Evolutionary conservation across 306 rosid genomes (phyloP).

Genomic region (Acacia acuminata): DNA sequence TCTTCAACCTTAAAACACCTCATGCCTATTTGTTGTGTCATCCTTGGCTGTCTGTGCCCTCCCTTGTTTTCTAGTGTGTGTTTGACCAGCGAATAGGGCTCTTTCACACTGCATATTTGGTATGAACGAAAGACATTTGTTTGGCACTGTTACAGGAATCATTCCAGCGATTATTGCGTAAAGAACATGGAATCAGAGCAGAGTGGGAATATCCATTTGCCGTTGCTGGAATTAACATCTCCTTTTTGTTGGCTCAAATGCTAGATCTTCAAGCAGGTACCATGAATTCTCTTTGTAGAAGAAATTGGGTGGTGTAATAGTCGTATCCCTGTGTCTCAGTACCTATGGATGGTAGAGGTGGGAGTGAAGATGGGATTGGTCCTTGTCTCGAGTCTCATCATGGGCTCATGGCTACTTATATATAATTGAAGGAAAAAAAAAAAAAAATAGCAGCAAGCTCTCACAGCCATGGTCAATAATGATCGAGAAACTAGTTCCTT

Average conservation of each 20-base stretch:
- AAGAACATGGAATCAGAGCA: constrained; percentile 83
- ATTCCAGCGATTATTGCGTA: constrained; percentile 74
- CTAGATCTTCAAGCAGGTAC: constrained; percentile 93
- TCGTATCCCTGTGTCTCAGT: background rate
- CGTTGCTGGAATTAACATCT: constrained; percentile 92
- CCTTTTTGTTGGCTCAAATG: constrained; percentile 84
- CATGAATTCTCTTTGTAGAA: background rate
- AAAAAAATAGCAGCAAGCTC: background rate
- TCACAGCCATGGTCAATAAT: background rate
- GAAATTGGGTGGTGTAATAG: constrained; percentile 7
- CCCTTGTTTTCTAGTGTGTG: no score
- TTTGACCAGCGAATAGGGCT: no score
- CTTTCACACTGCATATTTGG: background rate
- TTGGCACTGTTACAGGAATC: constrained; percentile 60
- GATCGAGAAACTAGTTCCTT: background rate
- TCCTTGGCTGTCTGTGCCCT: no score
- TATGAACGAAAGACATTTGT: background rate
- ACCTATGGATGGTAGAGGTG: background rate
- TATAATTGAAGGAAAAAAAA: background rate
- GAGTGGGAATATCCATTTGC: constrained; percentile 99
- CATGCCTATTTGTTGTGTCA: no score
- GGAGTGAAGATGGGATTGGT: background rate
- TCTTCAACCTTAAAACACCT: no score
- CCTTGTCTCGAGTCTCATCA: background rate
- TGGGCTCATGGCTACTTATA: background rate